Percentiles rank a stretch among this genome's conserved stretches.
phyloP scores from a whole-genome alignment of 495 filamentous ascomycete genomes.

The Jackrogersella minutella region DNA sequence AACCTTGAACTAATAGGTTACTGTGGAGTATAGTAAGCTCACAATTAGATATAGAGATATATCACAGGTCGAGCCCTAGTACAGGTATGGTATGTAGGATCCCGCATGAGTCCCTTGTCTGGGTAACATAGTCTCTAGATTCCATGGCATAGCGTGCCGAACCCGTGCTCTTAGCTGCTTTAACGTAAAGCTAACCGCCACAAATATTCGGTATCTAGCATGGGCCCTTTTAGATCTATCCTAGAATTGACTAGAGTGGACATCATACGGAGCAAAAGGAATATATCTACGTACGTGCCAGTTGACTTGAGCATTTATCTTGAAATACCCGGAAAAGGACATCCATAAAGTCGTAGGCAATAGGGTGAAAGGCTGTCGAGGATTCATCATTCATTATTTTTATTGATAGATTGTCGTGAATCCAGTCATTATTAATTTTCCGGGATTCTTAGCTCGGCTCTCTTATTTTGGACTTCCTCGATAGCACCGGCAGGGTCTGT shows the following conservation, averaged over 20 bases:
- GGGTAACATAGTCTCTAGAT: conserved; percentile 10
- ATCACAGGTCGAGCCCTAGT: conserved; percentile 6
- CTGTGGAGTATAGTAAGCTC: conserved; percentile 2
- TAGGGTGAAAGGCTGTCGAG: not conserved
- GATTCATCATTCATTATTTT: not conserved
- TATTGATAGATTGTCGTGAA: not conserved
- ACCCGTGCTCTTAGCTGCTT: not conserved
- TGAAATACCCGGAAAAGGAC: too few relatives aligned
- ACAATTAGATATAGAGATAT: conserved; percentile 14
- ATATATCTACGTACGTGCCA: too few relatives aligned
- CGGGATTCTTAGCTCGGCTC: conserved; percentile 63
- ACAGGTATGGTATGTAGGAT: conserved; percentile 3
- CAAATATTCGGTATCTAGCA: too few relatives aligned
- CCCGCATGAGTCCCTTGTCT: conserved; percentile 12
- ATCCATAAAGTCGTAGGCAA: too few relatives aligned
- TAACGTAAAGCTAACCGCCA: too few relatives aligned
- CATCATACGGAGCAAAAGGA: too few relatives aligned
- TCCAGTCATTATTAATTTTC: conserved; percentile 26
- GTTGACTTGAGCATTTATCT: too few relatives aligned
- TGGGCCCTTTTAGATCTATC: too few relatives aligned
- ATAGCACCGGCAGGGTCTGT: conserved; percentile 68
- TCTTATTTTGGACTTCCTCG: conserved; percentile 65
- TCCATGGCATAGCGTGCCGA: conserved; percentile 6
- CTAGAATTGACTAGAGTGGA: too few relatives aligned
- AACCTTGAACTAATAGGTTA: not conserved